phyloP scores from a whole-genome alignment of 805 yeast genomes.

The Yarrowia sp. region DNA sequence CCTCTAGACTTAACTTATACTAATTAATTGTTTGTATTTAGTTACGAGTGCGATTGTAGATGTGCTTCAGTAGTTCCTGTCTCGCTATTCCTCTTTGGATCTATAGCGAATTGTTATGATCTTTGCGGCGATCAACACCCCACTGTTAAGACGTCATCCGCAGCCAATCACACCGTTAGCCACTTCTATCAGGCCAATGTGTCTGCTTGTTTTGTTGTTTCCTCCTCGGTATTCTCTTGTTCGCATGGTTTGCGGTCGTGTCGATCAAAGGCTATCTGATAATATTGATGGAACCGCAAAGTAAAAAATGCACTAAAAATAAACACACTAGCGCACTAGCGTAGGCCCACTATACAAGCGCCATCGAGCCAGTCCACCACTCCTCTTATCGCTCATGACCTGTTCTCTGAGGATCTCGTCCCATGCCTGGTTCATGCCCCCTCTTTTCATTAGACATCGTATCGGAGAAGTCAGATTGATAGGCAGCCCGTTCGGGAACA shows the following conservation, averaged over 20 bases:
- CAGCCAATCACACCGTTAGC: no score
- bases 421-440: background rate
- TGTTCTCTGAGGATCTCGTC: background rate
- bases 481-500: background rate
- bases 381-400: no score
- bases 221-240: background rate
- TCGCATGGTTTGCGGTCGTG: background rate
- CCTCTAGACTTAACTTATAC: conserved; percentile 15
- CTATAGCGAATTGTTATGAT: no score
- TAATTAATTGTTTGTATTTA: conserved; percentile 17
- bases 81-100: no score
- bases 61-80: no score
- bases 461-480: background rate
- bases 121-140: no score
- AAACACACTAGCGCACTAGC: background rate
- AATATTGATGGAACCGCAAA: background rate
- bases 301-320: background rate
- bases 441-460: background rate
- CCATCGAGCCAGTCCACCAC: background rate
- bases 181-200: no score
- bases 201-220: background rate
- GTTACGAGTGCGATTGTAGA: background rate
- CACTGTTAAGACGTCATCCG: no score
- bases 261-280: background rate
- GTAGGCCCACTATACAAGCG: background rate